Conservation (phyloP, 73 alveolate species). For the Paramecium sexaurelia region DNA sequence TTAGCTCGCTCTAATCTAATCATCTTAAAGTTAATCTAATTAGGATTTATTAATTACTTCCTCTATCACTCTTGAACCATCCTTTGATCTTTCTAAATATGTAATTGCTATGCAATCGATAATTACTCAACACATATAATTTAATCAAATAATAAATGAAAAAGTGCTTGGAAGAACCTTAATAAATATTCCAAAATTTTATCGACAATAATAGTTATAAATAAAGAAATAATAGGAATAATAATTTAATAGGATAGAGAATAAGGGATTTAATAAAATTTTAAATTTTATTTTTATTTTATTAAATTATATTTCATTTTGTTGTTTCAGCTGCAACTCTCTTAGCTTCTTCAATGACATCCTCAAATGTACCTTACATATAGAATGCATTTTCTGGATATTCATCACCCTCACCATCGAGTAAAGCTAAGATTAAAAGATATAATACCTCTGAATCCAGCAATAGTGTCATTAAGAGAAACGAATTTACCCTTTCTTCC, state of each 20-base stretch:
- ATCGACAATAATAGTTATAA: too few species aligned
- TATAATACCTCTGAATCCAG: constrained; percentile 78
- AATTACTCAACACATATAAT: not conserved
- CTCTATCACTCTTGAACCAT: not conserved
- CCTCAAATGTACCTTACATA: constrained; percentile 94
- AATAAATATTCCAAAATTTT: too few species aligned
- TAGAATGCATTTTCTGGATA: constrained; percentile 95
- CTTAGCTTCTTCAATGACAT: constrained; percentile 83
- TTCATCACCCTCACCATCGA: constrained; percentile 93
- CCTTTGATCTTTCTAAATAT: not conserved
- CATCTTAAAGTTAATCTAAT: not conserved
- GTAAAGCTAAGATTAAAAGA: constrained; percentile 39
- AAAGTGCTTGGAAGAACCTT: too few species aligned
- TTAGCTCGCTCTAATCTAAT: not conserved
- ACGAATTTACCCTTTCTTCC: constrained; percentile 95
- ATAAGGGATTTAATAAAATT: too few species aligned
- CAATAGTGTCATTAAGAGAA: constrained; percentile 86
- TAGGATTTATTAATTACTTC: not conserved
- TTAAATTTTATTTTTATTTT: not conserved
- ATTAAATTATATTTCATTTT: constrained; percentile 55
- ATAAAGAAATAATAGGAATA: too few species aligned
- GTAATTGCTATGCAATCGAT: not conserved
- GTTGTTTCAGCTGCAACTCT: constrained; percentile 80
- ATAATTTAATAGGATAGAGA: too few species aligned
- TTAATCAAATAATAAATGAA: not conserved